phyloP scores from a whole-genome alignment of 169 alveolate species.

The Sarcocystis neurona region DNA sequence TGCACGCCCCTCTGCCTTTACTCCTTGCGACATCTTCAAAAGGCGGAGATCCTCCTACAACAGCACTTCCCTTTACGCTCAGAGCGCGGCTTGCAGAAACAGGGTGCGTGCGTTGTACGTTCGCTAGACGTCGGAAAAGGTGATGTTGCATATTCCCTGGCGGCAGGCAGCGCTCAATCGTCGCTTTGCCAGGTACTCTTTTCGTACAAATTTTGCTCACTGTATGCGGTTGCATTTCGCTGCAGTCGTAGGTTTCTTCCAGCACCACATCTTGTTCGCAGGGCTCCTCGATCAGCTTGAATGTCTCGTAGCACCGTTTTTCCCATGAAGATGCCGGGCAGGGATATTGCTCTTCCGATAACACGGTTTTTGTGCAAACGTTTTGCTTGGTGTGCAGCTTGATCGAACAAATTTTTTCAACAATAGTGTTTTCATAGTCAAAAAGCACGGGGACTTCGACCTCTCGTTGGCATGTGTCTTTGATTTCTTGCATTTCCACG shows the following conservation, averaged over 20 bases:
- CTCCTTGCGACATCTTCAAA: too few relatives aligned
- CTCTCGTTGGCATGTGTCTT: conserved; percentile 42
- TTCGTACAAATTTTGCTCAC: conserved; percentile 50
- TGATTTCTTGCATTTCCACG: conserved; percentile 43
- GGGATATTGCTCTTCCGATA: conserved; percentile 62
- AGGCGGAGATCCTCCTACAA: too few relatives aligned
- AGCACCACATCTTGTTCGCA: conserved; percentile 46
- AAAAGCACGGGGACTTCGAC: conserved; percentile 45
- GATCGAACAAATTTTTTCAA: conserved; percentile 38
- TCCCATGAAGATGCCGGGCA: conserved; percentile 55
- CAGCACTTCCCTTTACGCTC: too few relatives aligned
- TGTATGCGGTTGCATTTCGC: conserved; percentile 46
- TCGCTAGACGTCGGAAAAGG: too few relatives aligned
- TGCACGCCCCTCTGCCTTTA: conserved; percentile 49
- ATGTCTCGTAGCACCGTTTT: conserved; percentile 26
- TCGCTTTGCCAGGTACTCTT: conserved; percentile 50
- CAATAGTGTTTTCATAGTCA: conserved; percentile 34
- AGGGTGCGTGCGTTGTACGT: too few relatives aligned
- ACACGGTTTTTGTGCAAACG: conserved; percentile 28
- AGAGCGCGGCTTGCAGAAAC: too few relatives aligned
- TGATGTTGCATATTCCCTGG: conserved; percentile 19
- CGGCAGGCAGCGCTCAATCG: conserved; percentile 45
- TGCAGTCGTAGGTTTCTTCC: conserved; percentile 60
- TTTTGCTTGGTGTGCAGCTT: conserved; percentile 24
- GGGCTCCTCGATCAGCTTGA: conserved; percentile 40